Conservation (phyloP, 2,329 filamentous ascomycete species). For the Aspergillus clavatus region DNA sequence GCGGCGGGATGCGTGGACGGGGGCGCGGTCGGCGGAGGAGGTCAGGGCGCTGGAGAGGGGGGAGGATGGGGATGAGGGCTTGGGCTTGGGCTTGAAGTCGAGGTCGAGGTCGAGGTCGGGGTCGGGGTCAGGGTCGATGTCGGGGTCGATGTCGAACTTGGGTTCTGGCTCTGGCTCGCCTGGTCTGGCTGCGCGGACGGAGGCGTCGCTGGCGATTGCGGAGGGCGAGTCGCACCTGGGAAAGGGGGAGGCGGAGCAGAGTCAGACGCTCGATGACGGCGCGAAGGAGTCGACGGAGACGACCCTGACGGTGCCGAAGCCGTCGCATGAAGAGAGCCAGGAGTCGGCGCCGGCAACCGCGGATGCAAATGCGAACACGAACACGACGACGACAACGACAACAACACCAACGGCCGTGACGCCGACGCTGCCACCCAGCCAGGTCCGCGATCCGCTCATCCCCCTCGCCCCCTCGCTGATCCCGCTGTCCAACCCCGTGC, state of each 20-base stretch:
- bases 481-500: constrained; percentile 68
- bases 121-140: too few relatives aligned
- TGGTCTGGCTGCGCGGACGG: constrained; percentile 17
- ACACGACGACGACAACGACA: too few relatives aligned
- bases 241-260: constrained; percentile 17
- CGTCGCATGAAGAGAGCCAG: constrained; percentile 31
- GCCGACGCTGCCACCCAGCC: constrained; percentile 28
- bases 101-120: too few relatives aligned
- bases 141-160: too few relatives aligned
- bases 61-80: too few relatives aligned
- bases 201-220: constrained; percentile 20
- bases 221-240: constrained; percentile 12
- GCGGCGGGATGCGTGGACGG: constrained; percentile 79
- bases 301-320: constrained; percentile 26
- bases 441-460: constrained; percentile 56
- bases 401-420: too few relatives aligned
- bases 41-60: constrained; percentile 18
- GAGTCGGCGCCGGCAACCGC: too few relatives aligned
- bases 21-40: constrained; percentile 48
- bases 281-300: constrained; percentile 23
- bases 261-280: constrained; percentile 16
- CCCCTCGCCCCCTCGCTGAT: constrained; percentile 71
- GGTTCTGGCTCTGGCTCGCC: too few relatives aligned
- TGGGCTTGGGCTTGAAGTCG: too few relatives aligned
- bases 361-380: too few relatives aligned